Evolutionary conservation across 805 yeast species (phyloP).

Genomic region (Candida insectalens): DNA sequence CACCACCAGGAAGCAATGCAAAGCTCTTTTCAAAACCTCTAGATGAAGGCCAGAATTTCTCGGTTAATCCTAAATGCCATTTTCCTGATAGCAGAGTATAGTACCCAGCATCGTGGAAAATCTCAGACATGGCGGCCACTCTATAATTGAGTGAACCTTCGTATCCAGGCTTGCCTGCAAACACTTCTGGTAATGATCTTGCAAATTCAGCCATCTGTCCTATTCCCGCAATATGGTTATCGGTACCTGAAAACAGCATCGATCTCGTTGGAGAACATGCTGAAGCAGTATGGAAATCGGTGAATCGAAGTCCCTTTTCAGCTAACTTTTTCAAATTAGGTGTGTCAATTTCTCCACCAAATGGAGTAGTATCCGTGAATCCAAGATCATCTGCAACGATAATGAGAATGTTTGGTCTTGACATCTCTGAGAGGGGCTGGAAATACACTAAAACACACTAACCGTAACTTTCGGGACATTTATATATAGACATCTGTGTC

Average conservation of each 20-base stretch:
- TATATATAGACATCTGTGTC: too few species aligned
- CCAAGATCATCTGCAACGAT: conserved; percentile 36
- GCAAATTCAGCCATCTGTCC: conserved; percentile 49
- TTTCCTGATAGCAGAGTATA: conserved; percentile 48
- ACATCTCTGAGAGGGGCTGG: too few species aligned
- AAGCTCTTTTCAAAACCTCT: conserved; percentile 43
- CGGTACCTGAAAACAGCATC: conserved; percentile 51
- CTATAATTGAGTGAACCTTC: conserved; percentile 43
- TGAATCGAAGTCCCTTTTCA: conserved; percentile 34
- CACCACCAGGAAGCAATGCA: conserved; percentile 44
- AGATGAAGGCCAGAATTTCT: conserved; percentile 37
- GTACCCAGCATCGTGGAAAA: conserved; percentile 38
- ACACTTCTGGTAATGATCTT: conserved; percentile 26
- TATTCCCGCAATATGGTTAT: conserved; percentile 50
- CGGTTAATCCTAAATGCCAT: conserved; percentile 47
- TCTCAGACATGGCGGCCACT: conserved; percentile 45
- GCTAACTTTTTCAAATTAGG: conserved; percentile 41
- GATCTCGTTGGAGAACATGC: conserved; percentile 60
- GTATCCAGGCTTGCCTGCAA: conserved; percentile 40
- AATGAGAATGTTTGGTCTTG: not conserved
- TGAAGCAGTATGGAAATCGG: conserved; percentile 54
- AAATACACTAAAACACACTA: too few species aligned
- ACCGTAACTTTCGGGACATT: too few species aligned
- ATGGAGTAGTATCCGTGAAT: conserved; percentile 42
- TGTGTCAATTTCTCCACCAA: conserved; percentile 50